Base-by-base conservation (phyloP, 345 rosid genomes). In the Dovyalis caffra region DNA sequence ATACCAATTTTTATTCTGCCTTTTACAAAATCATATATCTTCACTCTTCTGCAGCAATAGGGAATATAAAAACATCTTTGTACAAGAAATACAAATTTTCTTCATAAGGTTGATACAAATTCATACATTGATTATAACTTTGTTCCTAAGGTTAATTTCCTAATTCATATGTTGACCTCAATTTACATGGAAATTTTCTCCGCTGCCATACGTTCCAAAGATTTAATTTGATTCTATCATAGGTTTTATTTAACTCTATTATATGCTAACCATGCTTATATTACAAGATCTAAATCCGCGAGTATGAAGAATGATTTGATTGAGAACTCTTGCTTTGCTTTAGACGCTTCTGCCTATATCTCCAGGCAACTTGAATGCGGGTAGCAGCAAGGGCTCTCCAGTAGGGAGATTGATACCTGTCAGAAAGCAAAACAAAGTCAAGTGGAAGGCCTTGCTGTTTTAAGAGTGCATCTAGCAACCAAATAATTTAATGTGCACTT, bases 341-440 rank as follows among this genome's bases (percentile, higher is more conserved):
- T 6, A 82, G 83, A 34, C 91, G 71, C 76, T 89, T 90, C 83
- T 82, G 89, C 74, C 91, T 75, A 72, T 92, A 90, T 87, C 93
- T 90, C 98, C 98, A 90, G 6, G 92, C 90, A 68, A 92, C 95
- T 83, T 91, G 97, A 70, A 92, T 91, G 49, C 75, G 83, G 20
- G 45, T 79, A 32, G 94, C 91, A 9, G 93, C 97, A 14, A 81
- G 58, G 79, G 80, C 69, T 78, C 91, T 88, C 97, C 97, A 91
- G 74, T 88, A 90, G 7, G 94, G 98, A 11, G 95, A 95, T 75
- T 86, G 86, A 68, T 94, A 88, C 86, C 97, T 91, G 85, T 18
- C 33, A 78, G 45, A n/a, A 4, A 8, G 40, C 51, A 75, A 45
- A n/a, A 58, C 12, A 37, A 5, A 33, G 18, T 64, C 38, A 32